Conservation (phyloP, 2,329 filamentous ascomycete species). For the Magnaporthiopsis incrustans region DNA sequence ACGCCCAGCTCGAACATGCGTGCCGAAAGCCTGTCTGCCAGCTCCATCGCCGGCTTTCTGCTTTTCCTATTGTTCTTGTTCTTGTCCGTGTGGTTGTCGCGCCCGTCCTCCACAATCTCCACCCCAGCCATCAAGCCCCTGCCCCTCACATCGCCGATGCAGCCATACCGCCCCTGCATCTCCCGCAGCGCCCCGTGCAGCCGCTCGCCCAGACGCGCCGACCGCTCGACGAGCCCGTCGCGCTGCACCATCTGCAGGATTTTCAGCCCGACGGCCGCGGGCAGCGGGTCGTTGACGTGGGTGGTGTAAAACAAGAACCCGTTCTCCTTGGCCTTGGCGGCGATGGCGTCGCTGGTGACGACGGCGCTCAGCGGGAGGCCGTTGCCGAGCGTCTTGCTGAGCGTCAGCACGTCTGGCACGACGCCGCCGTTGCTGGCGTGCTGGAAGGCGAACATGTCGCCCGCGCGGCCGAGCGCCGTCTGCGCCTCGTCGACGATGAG, state of each 20-base stretch:
- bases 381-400: conserved; percentile 45
- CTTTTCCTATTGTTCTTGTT: too few relatives aligned
- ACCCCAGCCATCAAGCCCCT: conserved; percentile 50
- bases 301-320: conserved; percentile 53
- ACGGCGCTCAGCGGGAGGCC: conserved; percentile 52
- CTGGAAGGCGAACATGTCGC: conserved; percentile 51
- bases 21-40: conserved; percentile 33
- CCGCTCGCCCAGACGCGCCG: conserved; percentile 33
- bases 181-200: conserved; percentile 38
- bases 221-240: conserved; percentile 41
- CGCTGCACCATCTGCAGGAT: conserved; percentile 53
- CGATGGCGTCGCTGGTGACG: conserved; percentile 46
- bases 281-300: conserved; percentile 54
- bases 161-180: conserved; percentile 44
- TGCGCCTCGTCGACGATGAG: conserved; percentile 54
- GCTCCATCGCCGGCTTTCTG: conserved; percentile 37
- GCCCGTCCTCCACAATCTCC: conserved; percentile 45
- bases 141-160: conserved; percentile 54
- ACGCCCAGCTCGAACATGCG: conserved; percentile 34
- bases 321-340: conserved; percentile 34
- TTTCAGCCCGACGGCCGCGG: conserved; percentile 51
- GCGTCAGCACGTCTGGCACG: conserved; percentile 39
- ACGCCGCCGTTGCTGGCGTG: conserved; percentile 28
- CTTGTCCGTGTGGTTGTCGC: too few relatives aligned
- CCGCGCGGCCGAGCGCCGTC: conserved; percentile 47